These are phyloP conservation scores for Venturia asperata DNA, from an alignment of 2,329 filamentous ascomycete genomes.

Conservation along the genomic window DNA sequence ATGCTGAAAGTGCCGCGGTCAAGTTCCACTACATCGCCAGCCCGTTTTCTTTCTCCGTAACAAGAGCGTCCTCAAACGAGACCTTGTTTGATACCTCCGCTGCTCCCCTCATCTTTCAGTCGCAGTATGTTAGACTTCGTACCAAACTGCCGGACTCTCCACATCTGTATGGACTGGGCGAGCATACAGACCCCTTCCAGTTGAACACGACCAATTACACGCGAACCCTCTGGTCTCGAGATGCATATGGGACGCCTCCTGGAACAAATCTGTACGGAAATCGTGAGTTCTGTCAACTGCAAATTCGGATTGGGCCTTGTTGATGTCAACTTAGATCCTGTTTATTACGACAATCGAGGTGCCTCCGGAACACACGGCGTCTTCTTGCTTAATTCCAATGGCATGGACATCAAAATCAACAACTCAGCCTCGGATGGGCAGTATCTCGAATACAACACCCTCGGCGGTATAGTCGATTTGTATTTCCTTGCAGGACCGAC, in stretches of 20 bases:
- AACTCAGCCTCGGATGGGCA: constrained; percentile 52
- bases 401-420: constrained; percentile 70
- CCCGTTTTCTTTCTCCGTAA: constrained; percentile 63
- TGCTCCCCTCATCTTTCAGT: constrained; percentile 63
- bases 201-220: constrained; percentile 63
- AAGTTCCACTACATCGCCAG: constrained; percentile 47
- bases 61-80: constrained; percentile 50
- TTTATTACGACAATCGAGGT: constrained; percentile 67
- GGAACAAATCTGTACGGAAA: constrained; percentile 61
- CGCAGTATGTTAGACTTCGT: constrained; percentile 66
- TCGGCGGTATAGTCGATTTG: constrained; percentile 67
- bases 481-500: constrained; percentile 46
- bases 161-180: constrained; percentile 70
- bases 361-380: constrained; percentile 33
- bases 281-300: not conserved
- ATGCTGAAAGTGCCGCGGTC: constrained; percentile 37
- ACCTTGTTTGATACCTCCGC: constrained; percentile 64
- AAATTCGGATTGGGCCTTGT: not conserved
- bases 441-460: constrained; percentile 71
- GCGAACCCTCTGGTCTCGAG: constrained; percentile 62
- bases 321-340: constrained; percentile 50
- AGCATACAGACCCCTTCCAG: constrained; percentile 65
- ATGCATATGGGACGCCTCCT: constrained; percentile 54
- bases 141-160: constrained; percentile 62
- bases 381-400: constrained; percentile 30